A percentile compares a stretch with the other conserved stretches of the same genome.
Conservation (phyloP, 2,329 filamentous ascomycete genomes). For the Pseudogymnoascus sp. region DNA sequence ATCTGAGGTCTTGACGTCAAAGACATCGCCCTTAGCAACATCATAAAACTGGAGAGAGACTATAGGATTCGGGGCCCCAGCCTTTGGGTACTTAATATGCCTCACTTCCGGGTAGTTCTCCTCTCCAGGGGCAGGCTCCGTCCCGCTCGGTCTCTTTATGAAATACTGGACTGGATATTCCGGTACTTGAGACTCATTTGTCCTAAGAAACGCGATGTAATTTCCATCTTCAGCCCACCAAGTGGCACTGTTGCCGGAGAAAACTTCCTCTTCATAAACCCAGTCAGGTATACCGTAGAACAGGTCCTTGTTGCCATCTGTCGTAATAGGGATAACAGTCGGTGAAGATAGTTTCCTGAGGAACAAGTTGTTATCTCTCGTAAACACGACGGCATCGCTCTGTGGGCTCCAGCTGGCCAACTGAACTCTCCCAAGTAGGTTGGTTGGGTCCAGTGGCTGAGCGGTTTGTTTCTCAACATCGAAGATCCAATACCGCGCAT, state of each 20-base stretch:
- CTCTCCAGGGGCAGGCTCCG: conserved; percentile 56
- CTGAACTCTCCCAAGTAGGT: conserved; percentile 61
- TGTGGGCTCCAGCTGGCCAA: conserved; percentile 83
- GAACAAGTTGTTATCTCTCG: conserved; percentile 82
- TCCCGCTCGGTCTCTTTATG: conserved; percentile 73
- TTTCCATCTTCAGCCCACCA: conserved; percentile 94
- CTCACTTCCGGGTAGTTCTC: conserved; percentile 86
- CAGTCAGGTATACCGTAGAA: conserved; percentile 97
- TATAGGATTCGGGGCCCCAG: conserved; percentile 84
- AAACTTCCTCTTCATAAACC: conserved; percentile 87
- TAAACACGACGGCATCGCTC: conserved; percentile 83
- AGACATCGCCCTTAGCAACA: conserved; percentile 64
- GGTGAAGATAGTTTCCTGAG: conserved; percentile 53
- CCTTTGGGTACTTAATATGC: conserved; percentile 95
- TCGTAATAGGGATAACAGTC: conserved; percentile 56
- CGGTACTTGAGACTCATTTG: conserved; percentile 85
- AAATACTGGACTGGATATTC: conserved; percentile 94
- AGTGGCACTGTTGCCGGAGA: conserved; percentile 69
- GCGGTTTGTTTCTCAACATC: conserved; percentile 74
- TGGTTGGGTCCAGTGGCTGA: conserved; percentile 65
- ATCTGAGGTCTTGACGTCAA: conserved; percentile 67
- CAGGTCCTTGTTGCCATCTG: conserved; percentile 75
- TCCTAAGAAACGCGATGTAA: conserved; percentile 83
- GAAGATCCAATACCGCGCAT: conserved; percentile 82
- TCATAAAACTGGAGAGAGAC: conserved; percentile 89